A percentile compares a stretch with the other conserved stretches of the same genome.
Conservation (phyloP, 305 asterid genomes). For the Striga hermonthica region DNA sequence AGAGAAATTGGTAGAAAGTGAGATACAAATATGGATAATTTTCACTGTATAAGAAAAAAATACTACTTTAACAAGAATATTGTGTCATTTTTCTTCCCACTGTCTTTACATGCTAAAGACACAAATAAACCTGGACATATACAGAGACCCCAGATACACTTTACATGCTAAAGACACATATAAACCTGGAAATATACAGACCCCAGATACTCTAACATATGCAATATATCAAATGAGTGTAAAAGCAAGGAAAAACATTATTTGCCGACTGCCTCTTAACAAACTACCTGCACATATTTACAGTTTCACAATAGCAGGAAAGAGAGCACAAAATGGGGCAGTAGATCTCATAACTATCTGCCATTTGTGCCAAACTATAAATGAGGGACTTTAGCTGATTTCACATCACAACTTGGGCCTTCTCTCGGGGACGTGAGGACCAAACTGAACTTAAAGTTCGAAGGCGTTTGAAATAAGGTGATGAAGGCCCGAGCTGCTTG, state of each 20-base stretch:
- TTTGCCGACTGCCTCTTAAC: background rate
- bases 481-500: slow-evolving; percentile 78
- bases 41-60: no score
- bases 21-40: no score
- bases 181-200: background rate
- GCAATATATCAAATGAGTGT: background rate
- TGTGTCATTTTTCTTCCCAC: no score
- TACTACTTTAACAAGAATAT: no score
- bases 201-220: background rate
- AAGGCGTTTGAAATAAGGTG: slow-evolving; percentile 64
- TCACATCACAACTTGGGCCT: slow-evolving; percentile 19
- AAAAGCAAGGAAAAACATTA: background rate
- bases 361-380: background rate
- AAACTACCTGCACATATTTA: background rate
- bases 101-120: background rate
- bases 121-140: background rate
- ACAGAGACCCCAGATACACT: background rate
- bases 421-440: slow-evolving; percentile 38
- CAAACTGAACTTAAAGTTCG: slow-evolving; percentile 62
- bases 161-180: background rate
- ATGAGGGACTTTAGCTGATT: background rate
- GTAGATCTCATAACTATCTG: background rate
- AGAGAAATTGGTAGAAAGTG: no score
- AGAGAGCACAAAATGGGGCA: background rate
- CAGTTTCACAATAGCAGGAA: background rate